These are phyloP conservation scores for Aspergillus kassunensis DNA, from an alignment of 495 filamentous ascomycete genomes.

Conservation along the genomic window DNA sequence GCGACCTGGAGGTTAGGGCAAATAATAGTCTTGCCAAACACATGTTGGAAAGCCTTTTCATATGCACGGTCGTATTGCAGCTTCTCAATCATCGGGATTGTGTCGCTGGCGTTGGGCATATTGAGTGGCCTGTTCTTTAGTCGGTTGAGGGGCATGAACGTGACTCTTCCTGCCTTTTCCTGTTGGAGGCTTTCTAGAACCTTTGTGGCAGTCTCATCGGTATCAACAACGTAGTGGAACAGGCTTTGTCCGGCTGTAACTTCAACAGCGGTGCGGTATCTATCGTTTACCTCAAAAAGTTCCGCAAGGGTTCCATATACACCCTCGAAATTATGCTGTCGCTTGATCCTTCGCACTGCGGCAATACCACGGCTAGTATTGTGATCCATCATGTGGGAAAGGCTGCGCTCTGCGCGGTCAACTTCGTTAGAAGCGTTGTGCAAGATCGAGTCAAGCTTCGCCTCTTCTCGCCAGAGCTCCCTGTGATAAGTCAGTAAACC, in stretches of 20 bases:
- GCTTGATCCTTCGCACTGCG: conserved; percentile 74
- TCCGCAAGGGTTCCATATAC: conserved; percentile 92
- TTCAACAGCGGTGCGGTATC: conserved; percentile 85
- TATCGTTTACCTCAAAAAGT: conserved; percentile 78
- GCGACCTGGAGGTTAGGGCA: conserved; percentile 85
- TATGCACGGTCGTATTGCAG: conserved; percentile 73
- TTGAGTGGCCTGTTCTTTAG: conserved; percentile 63
- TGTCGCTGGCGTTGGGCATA: conserved; percentile 81
- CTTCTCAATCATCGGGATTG: conserved; percentile 80
- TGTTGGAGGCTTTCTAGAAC: conserved; percentile 77
- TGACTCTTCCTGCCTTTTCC: conserved; percentile 78
- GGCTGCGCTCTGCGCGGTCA: conserved; percentile 66
- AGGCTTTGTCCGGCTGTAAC: conserved; percentile 88
- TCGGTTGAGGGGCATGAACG: conserved; percentile 89
- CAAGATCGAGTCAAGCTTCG: conserved; percentile 75
- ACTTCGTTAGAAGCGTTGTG: conserved; percentile 68
- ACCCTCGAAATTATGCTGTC: conserved; percentile 72
- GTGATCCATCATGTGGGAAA: conserved; percentile 85
- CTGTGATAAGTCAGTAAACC: conserved; percentile 23
- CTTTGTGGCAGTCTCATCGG: conserved; percentile 77
- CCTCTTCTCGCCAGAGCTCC: conserved; percentile 84
- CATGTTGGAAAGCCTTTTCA: conserved; percentile 82
- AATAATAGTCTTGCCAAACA: conserved; percentile 93
- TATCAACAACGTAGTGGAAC: conserved; percentile 97
- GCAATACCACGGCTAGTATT: conserved; percentile 79